A percentile compares a stretch with the other conserved stretches of the same genome.
Evolutionary conservation across 1,284 basidiomycete species (phyloP).

Genomic region (Naganishia liquefaciens): DNA sequence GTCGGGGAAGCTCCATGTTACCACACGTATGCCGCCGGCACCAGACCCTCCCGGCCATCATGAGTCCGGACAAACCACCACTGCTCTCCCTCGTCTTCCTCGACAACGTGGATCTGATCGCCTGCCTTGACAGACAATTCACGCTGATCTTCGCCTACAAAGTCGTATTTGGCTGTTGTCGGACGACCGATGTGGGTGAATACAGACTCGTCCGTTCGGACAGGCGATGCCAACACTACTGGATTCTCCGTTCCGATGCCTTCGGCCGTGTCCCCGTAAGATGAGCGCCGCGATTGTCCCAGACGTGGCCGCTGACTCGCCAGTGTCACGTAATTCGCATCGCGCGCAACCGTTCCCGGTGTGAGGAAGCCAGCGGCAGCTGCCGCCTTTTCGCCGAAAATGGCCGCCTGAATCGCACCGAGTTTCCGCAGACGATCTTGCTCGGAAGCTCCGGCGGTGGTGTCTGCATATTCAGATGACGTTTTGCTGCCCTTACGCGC

Average conservation of each 20-base stretch:
- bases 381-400: constrained; percentile 56
- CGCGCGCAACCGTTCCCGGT: constrained; percentile 7
- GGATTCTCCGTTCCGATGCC: not conserved
- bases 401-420: constrained; percentile 65
- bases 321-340: constrained; percentile 6
- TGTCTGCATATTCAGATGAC: constrained; percentile 68
- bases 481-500: constrained; percentile 56
- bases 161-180: constrained; percentile 46
- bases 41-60: constrained; percentile 78
- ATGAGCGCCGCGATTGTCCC: not conserved
- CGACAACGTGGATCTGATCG: constrained; percentile 71
- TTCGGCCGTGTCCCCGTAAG: constrained; percentile 62
- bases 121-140: constrained; percentile 70
- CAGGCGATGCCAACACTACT: not conserved
- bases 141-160: constrained; percentile 72
- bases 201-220: not conserved
- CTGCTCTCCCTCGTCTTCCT: constrained; percentile 57
- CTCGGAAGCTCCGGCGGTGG: constrained; percentile 49
- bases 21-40: constrained; percentile 73
- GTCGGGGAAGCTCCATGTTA: not conserved
- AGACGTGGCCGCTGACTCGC: not conserved
- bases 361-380: constrained; percentile 26
- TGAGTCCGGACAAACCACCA: constrained; percentile 90
- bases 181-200: constrained; percentile 32
- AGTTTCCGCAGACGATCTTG: constrained; percentile 35